Base-by-base conservation (phyloP, 352 stramenopile genomes). In the Phytophthora niederhauseri region DNA sequence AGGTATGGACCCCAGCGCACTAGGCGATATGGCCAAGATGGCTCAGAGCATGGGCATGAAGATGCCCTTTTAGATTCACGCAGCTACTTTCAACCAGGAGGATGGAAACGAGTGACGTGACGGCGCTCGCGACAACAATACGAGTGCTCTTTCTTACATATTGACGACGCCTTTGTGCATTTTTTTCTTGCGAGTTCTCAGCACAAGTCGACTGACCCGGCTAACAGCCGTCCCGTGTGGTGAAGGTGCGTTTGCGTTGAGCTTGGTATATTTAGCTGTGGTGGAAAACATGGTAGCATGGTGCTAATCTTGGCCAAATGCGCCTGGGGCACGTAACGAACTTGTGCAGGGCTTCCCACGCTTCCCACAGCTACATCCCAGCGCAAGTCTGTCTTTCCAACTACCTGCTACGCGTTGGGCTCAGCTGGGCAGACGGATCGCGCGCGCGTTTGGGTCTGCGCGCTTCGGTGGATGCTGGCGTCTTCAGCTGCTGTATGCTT, bases 1-100 rank as follows among this genome's bases (percentile, higher is more conserved):
- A 74, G 84, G 76, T 62, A 90, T 91, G 84, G 89, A 96, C 66
- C 82, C 85, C 8, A 87, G 69, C 61, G 75, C 78, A 68, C 61
- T 95, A 65, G 80, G 79, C 58, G 84, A 94, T 52, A 94, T 96
- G 82, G 71, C 80, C 59, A 92, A 93, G 69, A 92, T 94, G 84
- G 79, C 81, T 5, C 60, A 79, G 53, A 54, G 71, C 53, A 87
- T 92, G 70, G 87, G 89, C 61, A 90, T 94, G 84, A 92, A 93
- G 75, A 82, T 93, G 72, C 85, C 87, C 8, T 94, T 94, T 64
- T 94, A 77, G 66, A 75, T 75, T 45, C 26, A 17, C 49, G 15
- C 20, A 57, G n/a, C 20, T 58, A 41, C 41, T 66, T 48, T 50
- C 28, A 34, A 20, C 19, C 19, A 26, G 6, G 8, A 49, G 26